Evolutionary conservation across 2,329 filamentous ascomycete genomes (phyloP).

Genomic region (Lasiodiplodia gonubiensis): DNA sequence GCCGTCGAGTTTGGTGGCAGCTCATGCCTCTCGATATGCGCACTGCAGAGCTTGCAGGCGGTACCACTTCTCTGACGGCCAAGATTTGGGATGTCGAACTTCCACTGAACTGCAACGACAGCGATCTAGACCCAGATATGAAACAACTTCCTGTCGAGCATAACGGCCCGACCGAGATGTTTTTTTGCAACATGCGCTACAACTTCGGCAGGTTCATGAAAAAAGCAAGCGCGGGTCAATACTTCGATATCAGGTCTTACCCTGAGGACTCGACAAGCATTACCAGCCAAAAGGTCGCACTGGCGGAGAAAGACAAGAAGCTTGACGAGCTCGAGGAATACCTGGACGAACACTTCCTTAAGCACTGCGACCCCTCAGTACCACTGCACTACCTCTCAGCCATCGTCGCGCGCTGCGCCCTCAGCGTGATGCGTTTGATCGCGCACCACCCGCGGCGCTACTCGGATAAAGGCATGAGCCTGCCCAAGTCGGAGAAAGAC

Average conservation of each 20-base stretch:
- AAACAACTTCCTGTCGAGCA: conserved; percentile 50
- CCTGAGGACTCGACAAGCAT: conserved; percentile 31
- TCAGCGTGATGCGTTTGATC: conserved; percentile 51
- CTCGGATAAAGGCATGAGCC: conserved; percentile 36
- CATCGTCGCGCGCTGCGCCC: conserved; percentile 51
- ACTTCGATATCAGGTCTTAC: background rate
- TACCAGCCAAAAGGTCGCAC: conserved; percentile 34
- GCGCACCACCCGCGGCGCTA: conserved; percentile 53
- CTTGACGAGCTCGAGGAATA: conserved; percentile 50
- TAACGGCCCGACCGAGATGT: conserved; percentile 56
- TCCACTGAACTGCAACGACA: conserved; percentile 62
- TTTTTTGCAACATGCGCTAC: conserved; percentile 52
- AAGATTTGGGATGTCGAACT: conserved; percentile 52
- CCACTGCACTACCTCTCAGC: conserved; percentile 53
- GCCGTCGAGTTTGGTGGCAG: conserved; percentile 67
- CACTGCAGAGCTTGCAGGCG: conserved; percentile 61
- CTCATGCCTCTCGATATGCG: conserved; percentile 66
- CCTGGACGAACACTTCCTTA: conserved; percentile 48
- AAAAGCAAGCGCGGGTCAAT: conserved; percentile 28
- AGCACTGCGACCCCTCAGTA: conserved; percentile 44
- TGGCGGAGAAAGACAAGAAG: conserved; percentile 39
- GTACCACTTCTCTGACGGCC: conserved; percentile 47
- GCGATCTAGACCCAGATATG: conserved; percentile 52
- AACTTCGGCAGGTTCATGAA: conserved; percentile 50
- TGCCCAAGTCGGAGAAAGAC: conserved; percentile 45